Percentiles rank a stretch among this genome's conserved stretches.
Evolutionary conservation across 1,139 yeast species (phyloP).

Genomic region (Kurtzmaniella quercitrusa): DNA sequence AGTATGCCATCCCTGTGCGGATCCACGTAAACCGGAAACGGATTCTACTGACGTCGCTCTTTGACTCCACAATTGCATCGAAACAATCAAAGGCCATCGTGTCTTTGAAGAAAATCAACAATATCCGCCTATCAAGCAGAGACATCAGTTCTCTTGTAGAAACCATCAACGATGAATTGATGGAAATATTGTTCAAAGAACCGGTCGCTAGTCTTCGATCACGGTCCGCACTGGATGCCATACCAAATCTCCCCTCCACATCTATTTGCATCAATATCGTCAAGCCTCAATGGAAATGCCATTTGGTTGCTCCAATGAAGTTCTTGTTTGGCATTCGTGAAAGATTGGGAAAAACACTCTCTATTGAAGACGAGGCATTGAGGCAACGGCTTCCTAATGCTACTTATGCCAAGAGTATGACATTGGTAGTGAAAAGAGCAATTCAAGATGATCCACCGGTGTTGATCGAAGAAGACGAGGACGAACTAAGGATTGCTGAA

Average conservation of each 20-base stretch:
- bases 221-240: background rate
- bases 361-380: constrained; percentile 5
- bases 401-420: background rate
- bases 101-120: constrained; percentile 12
- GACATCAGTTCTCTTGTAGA: constrained; percentile 12
- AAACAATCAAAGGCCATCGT: constrained; percentile 11
- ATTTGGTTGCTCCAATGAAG: constrained; percentile 8
- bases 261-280: constrained; percentile 8
- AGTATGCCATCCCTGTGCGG: constrained; percentile 11
- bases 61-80: constrained; percentile 11
- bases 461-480: constrained; percentile 8
- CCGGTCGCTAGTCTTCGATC: constrained; percentile 7
- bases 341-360: constrained; percentile 4
- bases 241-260: constrained; percentile 3
- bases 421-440: background rate
- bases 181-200: constrained; percentile 5
- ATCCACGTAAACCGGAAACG: constrained; percentile 13
- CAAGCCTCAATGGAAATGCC: constrained; percentile 11
- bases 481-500: constrained; percentile 2
- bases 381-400: background rate
- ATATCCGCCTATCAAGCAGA: constrained; percentile 12
- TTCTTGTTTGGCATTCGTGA: constrained; percentile 9
- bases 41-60: constrained; percentile 8
- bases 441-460: background rate
- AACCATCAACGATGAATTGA: constrained; percentile 8